phyloP scores from a whole-genome alignment of 1,284 basidiomycete species.

The Puccinia triticina region DNA sequence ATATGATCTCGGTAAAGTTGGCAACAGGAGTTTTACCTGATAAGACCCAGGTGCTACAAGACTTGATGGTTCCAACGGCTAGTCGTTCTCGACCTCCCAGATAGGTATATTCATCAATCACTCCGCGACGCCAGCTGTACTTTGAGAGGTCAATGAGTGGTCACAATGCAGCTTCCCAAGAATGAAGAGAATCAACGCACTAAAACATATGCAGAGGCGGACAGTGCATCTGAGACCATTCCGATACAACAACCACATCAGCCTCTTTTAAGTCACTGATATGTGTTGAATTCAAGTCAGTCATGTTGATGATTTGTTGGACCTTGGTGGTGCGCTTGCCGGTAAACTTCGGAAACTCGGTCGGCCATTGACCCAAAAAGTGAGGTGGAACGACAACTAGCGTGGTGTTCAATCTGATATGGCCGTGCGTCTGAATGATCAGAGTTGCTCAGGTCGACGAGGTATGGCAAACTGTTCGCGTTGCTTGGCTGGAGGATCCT shows the following conservation, averaged over 20 bases:
- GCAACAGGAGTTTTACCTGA: slow-evolving; percentile 92
- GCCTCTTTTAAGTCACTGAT: slow-evolving; percentile 77
- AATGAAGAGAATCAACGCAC: slow-evolving; percentile 53
- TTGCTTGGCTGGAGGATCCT: slow-evolving; percentile 73
- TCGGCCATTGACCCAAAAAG: slow-evolving; percentile 84
- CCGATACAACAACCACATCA: slow-evolving; percentile 84
- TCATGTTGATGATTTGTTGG: slow-evolving; percentile 71
- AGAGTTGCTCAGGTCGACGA: slow-evolving; percentile 80
- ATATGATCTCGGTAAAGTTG: slow-evolving; percentile 86
- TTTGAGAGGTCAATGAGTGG: slow-evolving; percentile 29
- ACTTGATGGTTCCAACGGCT: slow-evolving; percentile 75
- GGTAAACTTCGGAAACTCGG: slow-evolving; percentile 81
- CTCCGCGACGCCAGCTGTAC: slow-evolving; percentile 72
- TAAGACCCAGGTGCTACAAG: slow-evolving; percentile 87
- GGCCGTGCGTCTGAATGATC: slow-evolving; percentile 75
- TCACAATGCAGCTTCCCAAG: neutral
- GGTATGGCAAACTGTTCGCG: slow-evolving; percentile 75
- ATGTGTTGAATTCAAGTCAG: slow-evolving; percentile 74
- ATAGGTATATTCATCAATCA: slow-evolving; percentile 95
- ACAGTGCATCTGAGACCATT: slow-evolving; percentile 76
- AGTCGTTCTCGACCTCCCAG: slow-evolving; percentile 77
- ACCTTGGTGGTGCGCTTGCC: slow-evolving; percentile 68
- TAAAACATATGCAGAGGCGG: slow-evolving; percentile 85
- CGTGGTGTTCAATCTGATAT: slow-evolving; percentile 75
- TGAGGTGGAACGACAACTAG: slow-evolving; percentile 87